Evolutionary conservation across 139 green algal genomes (phyloP), one percentile per base, ranked within the genome.

Genomic region (Closterium sp.): DNA sequence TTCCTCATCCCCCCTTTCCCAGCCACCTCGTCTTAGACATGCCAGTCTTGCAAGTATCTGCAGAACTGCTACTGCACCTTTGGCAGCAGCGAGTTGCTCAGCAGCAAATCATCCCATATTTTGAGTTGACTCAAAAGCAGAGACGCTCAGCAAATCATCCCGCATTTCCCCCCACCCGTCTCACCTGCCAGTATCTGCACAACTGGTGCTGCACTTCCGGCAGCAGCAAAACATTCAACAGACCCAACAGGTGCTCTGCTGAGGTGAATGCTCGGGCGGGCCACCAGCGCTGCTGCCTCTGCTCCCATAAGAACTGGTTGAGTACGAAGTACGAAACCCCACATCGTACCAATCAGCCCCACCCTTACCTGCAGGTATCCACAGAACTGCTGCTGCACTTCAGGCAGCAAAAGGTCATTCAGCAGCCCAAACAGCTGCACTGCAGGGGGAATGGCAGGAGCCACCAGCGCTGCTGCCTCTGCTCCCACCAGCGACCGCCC

Each of bases 401-500:
- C 89, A 12, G 89, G 89, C 28, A 33, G 31, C 33, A 93, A 3
- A 1, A 93, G 28, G 88, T 94, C 91, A n/a, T 94, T 34, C 33
- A 94, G 66, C n/a, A 94, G 91, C 25, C 19, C 34, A 33, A 87
- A 94, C 25, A 94, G 81, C 23, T 91, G 88, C 64, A 93, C 88
- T 25, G 91, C 91, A 16, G 89, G 89, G 34, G 32, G 30, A 31
- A 94, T 91, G 0, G 91, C 91, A 2, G 91, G 91, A 2, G 91
- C 89, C 55, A 76, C 55, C 55, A 76, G 55, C 55, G 55, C 55
- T 76, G 55, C 55, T 19, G 55, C 55, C 55, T 76, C 55, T 76
- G 55, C 55, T 19, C 55, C 55, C 55, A 76, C 55, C 55, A 76
- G 55, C 55, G 55, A 76, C 25, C 55, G 55, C 55, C 55, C 55